Evolutionary conservation across 805 yeast species (phyloP), one percentile per base, ranked within the genome.

Genomic region (Yueomyces sp.): DNA sequence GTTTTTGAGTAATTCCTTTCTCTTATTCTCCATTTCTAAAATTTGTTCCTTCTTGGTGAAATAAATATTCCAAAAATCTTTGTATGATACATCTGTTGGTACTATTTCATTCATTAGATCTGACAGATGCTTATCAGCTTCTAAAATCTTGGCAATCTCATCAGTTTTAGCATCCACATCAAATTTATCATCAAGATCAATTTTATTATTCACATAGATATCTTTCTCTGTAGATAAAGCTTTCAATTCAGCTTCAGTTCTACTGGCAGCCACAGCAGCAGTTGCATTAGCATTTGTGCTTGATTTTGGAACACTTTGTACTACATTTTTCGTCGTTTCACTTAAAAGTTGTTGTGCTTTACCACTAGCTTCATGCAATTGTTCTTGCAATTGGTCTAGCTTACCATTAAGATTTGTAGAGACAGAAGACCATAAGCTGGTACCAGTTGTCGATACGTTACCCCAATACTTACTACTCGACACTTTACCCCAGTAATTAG

Each of bases 21-120:
- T 71, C 56, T 77, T 70, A 53, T 66, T 65, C 53, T 86, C 94
- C 52, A 74, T 79, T 40, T 71, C 70, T 38, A 73, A 68, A 26
- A 85, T 74, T 50, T 69, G 68, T 9, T 63, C 58, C 45, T 72
- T 74, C 53, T 72, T 66, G 43, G 64, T 67, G 61, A 76, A 81
- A 62, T 85, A 87, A 33, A 79, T 70, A 39, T 67, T 64, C 96
- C 96, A 88, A 60, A 88, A 88, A 40, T 67, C 66, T 28, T 71
- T 65, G 52, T 79, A 81, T 3, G 74, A 54, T 36, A 80, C 61
- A 51, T 72, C 59, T 5, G 69, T 73, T 0, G 95, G 94, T 2
- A 87, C 94, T 5, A 86, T 57, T 30, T 65, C 63, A 44, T 76
- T 73, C 76, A 77, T 76, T 37, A 83, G 60, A 32, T 63, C 63